Evolutionary conservation across 169 alveolate genomes (phyloP).

Genomic region (Plasmodium inui): DNA sequence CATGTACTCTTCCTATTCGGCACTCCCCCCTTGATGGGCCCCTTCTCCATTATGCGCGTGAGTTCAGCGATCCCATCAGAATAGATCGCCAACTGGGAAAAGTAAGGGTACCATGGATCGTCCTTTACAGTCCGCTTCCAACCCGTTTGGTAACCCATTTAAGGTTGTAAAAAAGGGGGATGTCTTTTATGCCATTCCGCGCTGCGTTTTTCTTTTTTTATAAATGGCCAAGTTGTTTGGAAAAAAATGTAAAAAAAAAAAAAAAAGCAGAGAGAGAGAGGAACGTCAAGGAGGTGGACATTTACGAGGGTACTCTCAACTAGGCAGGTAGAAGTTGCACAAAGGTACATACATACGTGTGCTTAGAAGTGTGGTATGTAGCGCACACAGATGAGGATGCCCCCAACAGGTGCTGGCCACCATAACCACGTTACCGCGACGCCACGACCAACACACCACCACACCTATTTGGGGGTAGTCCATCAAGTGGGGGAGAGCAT

Average conservation of each 20-base stretch:
- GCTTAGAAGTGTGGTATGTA: neutral
- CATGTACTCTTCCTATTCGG: neutral
- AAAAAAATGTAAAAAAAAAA: no score
- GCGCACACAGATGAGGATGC: neutral
- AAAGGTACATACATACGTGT: neutral
- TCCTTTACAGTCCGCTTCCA: neutral
- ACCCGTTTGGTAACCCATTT: neutral
- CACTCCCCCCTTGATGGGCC: neutral
- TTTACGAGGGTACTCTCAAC: neutral
- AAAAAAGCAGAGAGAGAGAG: neutral
- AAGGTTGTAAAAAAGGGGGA: neutral
- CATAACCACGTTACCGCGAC: no score
- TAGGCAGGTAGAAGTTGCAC: neutral
- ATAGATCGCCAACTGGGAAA: neutral
- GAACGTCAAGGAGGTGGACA: neutral
- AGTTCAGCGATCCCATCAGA: neutral
- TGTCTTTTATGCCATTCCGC: neutral
- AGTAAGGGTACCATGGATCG: neutral
- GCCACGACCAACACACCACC: no score
- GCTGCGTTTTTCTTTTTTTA: neutral
- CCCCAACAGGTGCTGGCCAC: neutral
- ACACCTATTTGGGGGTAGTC: neutral
- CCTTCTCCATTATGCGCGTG: neutral
- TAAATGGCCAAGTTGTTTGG: neutral
- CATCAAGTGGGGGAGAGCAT: slow-evolving; percentile 22